Evolutionary conservation across 129 eudicot species (phyloP), one percentile per base, ranked within the genome.

Genomic region (Glebionis coronaria): DNA sequence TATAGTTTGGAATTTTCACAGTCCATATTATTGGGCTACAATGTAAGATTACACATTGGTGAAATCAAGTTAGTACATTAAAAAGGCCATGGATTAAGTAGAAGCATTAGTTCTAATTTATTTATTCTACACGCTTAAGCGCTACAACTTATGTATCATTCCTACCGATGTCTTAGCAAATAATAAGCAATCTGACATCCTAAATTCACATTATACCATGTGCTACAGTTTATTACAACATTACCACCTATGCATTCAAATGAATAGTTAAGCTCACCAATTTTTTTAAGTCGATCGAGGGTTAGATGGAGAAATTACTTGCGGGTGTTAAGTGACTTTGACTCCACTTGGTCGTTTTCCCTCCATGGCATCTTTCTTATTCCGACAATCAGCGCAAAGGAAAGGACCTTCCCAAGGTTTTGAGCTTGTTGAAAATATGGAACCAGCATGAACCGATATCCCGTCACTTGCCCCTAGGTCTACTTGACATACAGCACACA

Each of bases 321-420:
- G 31, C 21, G 47, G 47, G 64, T 20, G 45, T 40, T 25, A 77
- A 57, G 65, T 28, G 31, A 61, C 88, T 74, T 77, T 90, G 68
- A 86, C 81, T 77, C 97, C 97, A 71, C 92, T 87, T 9, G 95
- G 95, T 20, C 91, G 82, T 68, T 87, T 90, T 59, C 97, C 92
- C 78, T 90, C 97, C 97, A 90, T 90, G 63, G 97, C 97, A 53
- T 91, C 97, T 73, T 91, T 87, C 82, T 91, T 88, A 27, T 83
- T 58, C 23, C 81, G 86, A 58, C 94, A 85, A 40, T 69, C 91
- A 2, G 78, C 82, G 62, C 98, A 92, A 0, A 88, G 87, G 69
- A 92, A 92, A 69, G 98, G 98, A 47, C 96, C 98, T 83, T 92
- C 85, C 98, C 98, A 92, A 0, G 96, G 98, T 65, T 80, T 88